Percentiles rank a stretch among this genome's conserved stretches.
phyloP scores from a whole-genome alignment of 768 basidiomycete genomes.

The Xerocomellus chrysenteron region DNA sequence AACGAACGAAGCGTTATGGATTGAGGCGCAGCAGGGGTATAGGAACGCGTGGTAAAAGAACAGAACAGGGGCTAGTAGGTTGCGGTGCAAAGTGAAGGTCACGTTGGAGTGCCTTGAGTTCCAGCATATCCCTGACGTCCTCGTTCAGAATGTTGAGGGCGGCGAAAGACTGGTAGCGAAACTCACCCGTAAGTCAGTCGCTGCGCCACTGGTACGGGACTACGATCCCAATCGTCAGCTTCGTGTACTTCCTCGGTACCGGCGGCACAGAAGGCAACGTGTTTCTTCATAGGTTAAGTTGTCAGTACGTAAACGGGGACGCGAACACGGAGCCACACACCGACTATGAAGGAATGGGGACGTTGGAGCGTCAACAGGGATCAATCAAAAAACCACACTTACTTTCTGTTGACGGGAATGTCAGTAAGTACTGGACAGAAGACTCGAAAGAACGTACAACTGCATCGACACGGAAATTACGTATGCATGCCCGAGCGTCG shows the following conservation, averaged over 20 bases:
- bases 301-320: neutral
- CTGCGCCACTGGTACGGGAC: slow-evolving; percentile 62
- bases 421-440: neutral
- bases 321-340: slow-evolving; percentile 1
- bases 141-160: neutral
- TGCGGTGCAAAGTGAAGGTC: slow-evolving; percentile 60
- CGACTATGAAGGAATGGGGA: slow-evolving; percentile 1
- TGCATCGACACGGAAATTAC: slow-evolving; percentile 25
- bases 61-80: slow-evolving; percentile 41
- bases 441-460: slow-evolving; percentile 10
- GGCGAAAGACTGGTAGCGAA: neutral
- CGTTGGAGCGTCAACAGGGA: neutral
- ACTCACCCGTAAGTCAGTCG: slow-evolving; percentile 69
- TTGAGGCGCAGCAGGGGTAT: slow-evolving; percentile 62
- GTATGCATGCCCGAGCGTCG: slow-evolving; percentile 22
- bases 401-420: slow-evolving; percentile 14
- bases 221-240: slow-evolving; percentile 81
- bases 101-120: slow-evolving; percentile 67
- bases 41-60: slow-evolving; percentile 53
- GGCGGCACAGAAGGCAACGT: slow-evolving; percentile 59
- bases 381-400: neutral
- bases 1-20: slow-evolving; percentile 12
- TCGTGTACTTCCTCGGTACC: slow-evolving; percentile 57
- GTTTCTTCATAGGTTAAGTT: slow-evolving; percentile 37
- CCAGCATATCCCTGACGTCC: slow-evolving; percentile 53